Percentiles rank a stretch among this genome's conserved stretches.
phyloP scores from a whole-genome alignment of 306 rosid genomes.

The Mimosa pudica region DNA sequence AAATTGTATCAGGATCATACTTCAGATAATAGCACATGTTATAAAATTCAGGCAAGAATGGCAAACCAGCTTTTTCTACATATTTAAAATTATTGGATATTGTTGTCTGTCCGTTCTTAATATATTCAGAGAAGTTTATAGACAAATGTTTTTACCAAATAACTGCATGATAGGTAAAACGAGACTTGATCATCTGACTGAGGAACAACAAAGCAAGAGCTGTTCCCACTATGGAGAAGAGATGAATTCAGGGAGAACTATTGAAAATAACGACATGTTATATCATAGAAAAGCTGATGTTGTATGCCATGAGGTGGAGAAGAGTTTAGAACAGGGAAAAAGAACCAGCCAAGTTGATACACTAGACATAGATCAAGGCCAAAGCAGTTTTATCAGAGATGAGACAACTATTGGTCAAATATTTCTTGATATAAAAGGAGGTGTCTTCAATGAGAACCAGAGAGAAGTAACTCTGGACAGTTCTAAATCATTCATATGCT shows the following conservation, averaged over 20 bases:
- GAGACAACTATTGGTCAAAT: neutral
- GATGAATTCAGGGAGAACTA: conserved; percentile 7
- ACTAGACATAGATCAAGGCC: neutral
- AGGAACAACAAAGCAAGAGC: neutral
- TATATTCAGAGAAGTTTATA: neutral
- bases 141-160: conserved; percentile 1
- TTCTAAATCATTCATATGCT: conserved; percentile 32
- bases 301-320: neutral
- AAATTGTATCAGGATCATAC: neutral
- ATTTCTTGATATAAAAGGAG: neutral
- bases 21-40: neutral
- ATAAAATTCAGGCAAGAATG: neutral
- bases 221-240: neutral
- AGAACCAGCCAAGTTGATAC: neutral
- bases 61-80: neutral
- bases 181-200: neutral
- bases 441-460: neutral
- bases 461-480: neutral
- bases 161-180: conserved; percentile 1
- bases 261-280: conserved; percentile 4
- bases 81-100: neutral
- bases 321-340: conserved; percentile 14
- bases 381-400: neutral
- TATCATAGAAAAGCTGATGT: neutral
- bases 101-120: neutral